Conservation (phyloP, 345 rosid species). For the Sisymbrium irio region DNA sequence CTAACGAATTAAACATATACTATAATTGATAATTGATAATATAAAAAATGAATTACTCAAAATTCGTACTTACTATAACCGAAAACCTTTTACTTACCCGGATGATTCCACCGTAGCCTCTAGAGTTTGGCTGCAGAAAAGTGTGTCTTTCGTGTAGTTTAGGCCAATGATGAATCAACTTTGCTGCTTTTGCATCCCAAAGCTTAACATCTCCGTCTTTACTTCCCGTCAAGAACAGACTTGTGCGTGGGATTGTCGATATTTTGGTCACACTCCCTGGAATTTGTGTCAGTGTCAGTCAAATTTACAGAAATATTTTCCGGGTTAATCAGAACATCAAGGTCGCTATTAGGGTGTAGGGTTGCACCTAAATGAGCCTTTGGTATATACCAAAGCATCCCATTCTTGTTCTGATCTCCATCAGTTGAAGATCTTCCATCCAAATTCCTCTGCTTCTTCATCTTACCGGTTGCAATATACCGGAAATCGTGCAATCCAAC, state of each 20-base stretch:
- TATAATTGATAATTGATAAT: not conserved
- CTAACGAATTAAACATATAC: not conserved
- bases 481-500: constrained; percentile 94
- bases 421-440: constrained; percentile 43
- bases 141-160: constrained; percentile 89
- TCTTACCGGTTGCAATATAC: constrained; percentile 81
- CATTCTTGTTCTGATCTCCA: constrained; percentile 54
- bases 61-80: not conserved
- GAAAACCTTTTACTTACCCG: constrained; percentile 44
- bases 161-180: constrained; percentile 77
- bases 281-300: constrained; percentile 8
- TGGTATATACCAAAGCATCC: constrained; percentile 98
- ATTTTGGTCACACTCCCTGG: constrained; percentile 87
- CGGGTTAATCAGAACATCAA: not conserved
- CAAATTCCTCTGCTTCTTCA: constrained; percentile 54
- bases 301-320: not conserved
- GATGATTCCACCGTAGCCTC: constrained; percentile 83
- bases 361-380: constrained; percentile 85
- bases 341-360: not conserved
- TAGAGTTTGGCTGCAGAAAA: constrained; percentile 72
- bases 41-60: too few relatives aligned
- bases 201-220: constrained; percentile 98
- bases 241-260: constrained; percentile 68
- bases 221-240: constrained; percentile 92
- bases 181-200: constrained; percentile 91